phyloP scores from a whole-genome alignment of 2,329 filamentous ascomycete species.

The Epichloe bromicola region DNA sequence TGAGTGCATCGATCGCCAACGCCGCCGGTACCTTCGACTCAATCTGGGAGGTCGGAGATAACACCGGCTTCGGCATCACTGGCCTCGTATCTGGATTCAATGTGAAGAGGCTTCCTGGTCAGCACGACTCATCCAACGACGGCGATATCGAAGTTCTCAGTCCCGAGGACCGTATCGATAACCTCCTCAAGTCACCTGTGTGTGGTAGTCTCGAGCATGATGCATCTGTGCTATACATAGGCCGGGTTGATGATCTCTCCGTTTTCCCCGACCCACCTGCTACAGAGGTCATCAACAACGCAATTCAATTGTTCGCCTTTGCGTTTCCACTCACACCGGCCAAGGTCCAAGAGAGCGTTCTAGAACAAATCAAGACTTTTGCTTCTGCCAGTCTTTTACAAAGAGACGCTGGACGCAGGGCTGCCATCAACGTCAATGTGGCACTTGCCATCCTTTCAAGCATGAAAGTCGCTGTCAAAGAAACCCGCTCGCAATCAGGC shows the following conservation, averaged over 20 bases:
- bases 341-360: slow-evolving; percentile 88
- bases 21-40: slow-evolving; percentile 83
- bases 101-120: slow-evolving; percentile 55
- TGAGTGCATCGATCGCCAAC: slow-evolving; percentile 85
- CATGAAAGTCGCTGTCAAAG: slow-evolving; percentile 72
- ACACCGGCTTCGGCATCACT: slow-evolving; percentile 87
- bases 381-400: slow-evolving; percentile 68
- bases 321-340: slow-evolving; percentile 78
- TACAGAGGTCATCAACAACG: slow-evolving; percentile 88
- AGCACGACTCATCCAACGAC: slow-evolving; percentile 40
- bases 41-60: slow-evolving; percentile 90
- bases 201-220: slow-evolving; percentile 83
- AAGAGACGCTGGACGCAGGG: slow-evolving; percentile 75
- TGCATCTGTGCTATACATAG: slow-evolving; percentile 65
- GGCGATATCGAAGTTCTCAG: slow-evolving; percentile 38
- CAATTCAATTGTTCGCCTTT: slow-evolving; percentile 85
- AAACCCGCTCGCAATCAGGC: slow-evolving; percentile 60
- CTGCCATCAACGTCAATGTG: slow-evolving; percentile 84
- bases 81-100: slow-evolving; percentile 70
- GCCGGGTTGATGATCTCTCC: slow-evolving; percentile 28
- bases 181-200: slow-evolving; percentile 53
- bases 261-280: slow-evolving; percentile 61
- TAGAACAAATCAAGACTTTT: slow-evolving; percentile 88
- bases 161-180: slow-evolving; percentile 52
- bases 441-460: slow-evolving; percentile 68